Evolutionary conservation across 2,329 filamentous ascomycete genomes (phyloP), one percentile per base, ranked within the genome.

Genomic region (Thielaviopsis musarum): DNA sequence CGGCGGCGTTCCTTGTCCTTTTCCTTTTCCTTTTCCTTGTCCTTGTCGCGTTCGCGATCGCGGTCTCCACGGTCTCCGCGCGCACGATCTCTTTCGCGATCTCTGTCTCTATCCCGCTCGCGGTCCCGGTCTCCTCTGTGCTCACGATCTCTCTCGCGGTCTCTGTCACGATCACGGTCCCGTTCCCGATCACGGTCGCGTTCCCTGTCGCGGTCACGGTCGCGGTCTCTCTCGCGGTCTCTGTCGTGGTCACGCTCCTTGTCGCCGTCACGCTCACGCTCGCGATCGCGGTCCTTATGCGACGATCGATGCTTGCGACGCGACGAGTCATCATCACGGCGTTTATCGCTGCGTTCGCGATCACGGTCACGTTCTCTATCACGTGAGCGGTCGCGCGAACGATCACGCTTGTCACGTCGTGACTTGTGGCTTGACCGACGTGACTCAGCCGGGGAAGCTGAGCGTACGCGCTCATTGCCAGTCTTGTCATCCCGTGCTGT

Each of bases 391-490:
- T 75, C 72, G 57, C 73, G 68, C 54, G 79, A 75, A 30, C 69
- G 69, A 60, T 73, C 74, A 60, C 75, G 75, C 51, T 85, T 81
- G 63, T 77, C 77, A 57, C 79, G 82, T 64, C 81, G 82, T 62
- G 81, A 80, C 65, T 83, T 80, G 55, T 76, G 75, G 6, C 54
- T 48, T 6, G 79, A 77, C 58, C 77, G 71, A 63, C 77, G 80
- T 45, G 76, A 76, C 10, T 77, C 76, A 13, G 81, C 79, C 1
- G 78, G 79, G 2, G 87, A 88, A 5, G 77, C 76, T 5, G 85
- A 88, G 60, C 84, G 77, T 0, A 83, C 82, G 56, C 78, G 77
- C 54, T 82, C 77, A 13, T 73, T 72, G 24, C 28, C 28, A 64
- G 75, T 66, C 63, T 74, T 73, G 54, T 75, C 71, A 64, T 70